Base-by-base conservation (phyloP, 345 rosid species). In the Psidium friedrichsthalianum region DNA sequence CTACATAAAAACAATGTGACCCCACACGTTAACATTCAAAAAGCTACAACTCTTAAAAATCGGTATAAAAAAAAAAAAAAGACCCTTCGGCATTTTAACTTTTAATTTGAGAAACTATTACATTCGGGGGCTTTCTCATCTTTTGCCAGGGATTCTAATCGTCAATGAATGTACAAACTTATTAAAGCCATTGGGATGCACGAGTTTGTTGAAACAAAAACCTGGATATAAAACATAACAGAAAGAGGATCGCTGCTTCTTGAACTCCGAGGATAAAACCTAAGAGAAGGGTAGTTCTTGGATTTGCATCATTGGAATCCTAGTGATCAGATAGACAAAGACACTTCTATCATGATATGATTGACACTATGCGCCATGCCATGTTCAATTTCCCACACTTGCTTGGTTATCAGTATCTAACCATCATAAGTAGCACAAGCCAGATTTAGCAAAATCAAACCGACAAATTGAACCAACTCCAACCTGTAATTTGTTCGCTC, bases 401-500 rank as follows among this genome's bases (percentile, higher is more conserved):
- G 4, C 47, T 69, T 18, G 47, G 47, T 16, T 21, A 69, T 32
- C 47, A 9, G 78, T 18, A 82, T 6, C 84, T 42, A 51, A 20
- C n/a, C 49, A 47, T 25, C 53, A 32, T 54, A 51, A 82, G 58
- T 52, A 51, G 59, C 78, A 69, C 24, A 6, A 18, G 32, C 47
- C 78, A 69, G 78, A 2, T 0, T 47, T 56, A 82, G 51, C 18
- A 3, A 7, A 52, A 58, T 27, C 14, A 51, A 82, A 57, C 14
- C 15, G 55, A 54, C 59, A 69, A 74, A 27, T 51, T 27, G 22
- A 44, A 42, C 2, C 74, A 74, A 56, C 32, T 24, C 32, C 84
- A 86, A 96, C 98, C 98, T 95, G 91, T 93, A 94, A 91, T 94
- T 94, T 16, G 97, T 91, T 55, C 95, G 93, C 87, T 95, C 97